Evolutionary conservation across 371 early-diverging fungal species (phyloP), one percentile per base, ranked within the genome.

Genomic region (Funneliformis caledonium): DNA sequence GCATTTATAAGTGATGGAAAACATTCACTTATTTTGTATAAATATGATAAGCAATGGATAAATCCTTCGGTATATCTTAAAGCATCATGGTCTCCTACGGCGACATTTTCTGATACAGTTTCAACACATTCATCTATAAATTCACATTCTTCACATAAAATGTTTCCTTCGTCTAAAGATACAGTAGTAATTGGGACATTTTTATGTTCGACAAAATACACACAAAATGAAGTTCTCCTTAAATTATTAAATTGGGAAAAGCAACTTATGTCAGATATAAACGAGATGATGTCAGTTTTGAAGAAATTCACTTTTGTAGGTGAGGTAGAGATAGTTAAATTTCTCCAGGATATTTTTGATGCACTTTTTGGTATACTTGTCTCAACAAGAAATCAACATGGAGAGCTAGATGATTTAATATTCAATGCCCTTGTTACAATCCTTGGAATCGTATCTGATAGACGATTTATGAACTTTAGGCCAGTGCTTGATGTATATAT

Each of bases 321-420:
- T 37, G 92, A 92, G 77, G 82, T 89, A 45, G 94, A 95, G 81
- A 88, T 93, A 9, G 91, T 92, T 37, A 93, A 93, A 82, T 94
- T 93, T 76, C 80, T 92, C 61, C 87, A 86, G 4, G 88, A 89
- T 50, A 91, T 93, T 9, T 86, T 94, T 83, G 91, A 91, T 81
- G 89, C 90, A 1, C 78, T 94, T 12, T 86, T 93, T 81, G 91
- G 86, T 67, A 90, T 93, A 19, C 47, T 93, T 79, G 88, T 85
- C 77, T 67, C 69, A 79, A 11, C 70, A 81, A 52, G 22, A 59
- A 80, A 80, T 74, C 75, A 81, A 33, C 84, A 81, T 33, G 83
- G 87, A 4, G 82, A 82, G 16, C 52, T 91, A 19, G 81, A 85
- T 48, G 88, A 88, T 26, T 85, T 88, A 50, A 87, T 90, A 2